These are phyloP conservation scores for Candida sojae DNA, from an alignment of 1,139 yeast genomes.

Conservation along the genomic window DNA sequence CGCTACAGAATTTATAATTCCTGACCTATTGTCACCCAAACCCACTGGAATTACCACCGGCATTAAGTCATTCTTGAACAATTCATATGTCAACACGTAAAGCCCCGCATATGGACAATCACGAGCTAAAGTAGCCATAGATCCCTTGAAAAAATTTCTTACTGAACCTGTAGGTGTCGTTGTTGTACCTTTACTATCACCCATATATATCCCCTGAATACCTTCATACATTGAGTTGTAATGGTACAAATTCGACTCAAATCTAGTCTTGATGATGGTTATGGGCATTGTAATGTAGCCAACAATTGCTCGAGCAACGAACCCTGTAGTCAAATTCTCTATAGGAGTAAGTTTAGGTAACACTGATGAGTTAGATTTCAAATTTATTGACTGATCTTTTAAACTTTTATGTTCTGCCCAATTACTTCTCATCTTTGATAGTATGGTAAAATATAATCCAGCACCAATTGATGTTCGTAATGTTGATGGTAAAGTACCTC, in stretches of 20 bases:
- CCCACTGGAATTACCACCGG: constrained; percentile 18
- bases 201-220: constrained; percentile 51
- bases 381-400: constrained; percentile 12
- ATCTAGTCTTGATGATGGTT: constrained; percentile 90
- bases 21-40: constrained; percentile 30
- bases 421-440: constrained; percentile 61
- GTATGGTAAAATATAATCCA: constrained; percentile 75
- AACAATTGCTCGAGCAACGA: constrained; percentile 74
- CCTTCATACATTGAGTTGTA: constrained; percentile 72
- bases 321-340: constrained; percentile 78
- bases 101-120: constrained; percentile 98
- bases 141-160: constrained; percentile 81
- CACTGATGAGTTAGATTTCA: constrained; percentile 24
- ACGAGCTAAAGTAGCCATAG: constrained; percentile 81
- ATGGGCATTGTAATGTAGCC: constrained; percentile 96
- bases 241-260: constrained; percentile 73
- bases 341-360: constrained; percentile 72
- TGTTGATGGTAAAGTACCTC: constrained; percentile 92
- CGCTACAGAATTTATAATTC: constrained; percentile 65
- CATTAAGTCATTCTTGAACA: constrained; percentile 50
- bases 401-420: constrained; percentile 39
- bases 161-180: constrained; percentile 22
- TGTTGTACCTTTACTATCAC: constrained; percentile 17
- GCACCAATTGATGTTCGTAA: constrained; percentile 89
- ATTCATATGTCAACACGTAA: constrained; percentile 82